Conservation (phyloP, 2,329 filamentous ascomycete species). For the Coniella vitis region DNA sequence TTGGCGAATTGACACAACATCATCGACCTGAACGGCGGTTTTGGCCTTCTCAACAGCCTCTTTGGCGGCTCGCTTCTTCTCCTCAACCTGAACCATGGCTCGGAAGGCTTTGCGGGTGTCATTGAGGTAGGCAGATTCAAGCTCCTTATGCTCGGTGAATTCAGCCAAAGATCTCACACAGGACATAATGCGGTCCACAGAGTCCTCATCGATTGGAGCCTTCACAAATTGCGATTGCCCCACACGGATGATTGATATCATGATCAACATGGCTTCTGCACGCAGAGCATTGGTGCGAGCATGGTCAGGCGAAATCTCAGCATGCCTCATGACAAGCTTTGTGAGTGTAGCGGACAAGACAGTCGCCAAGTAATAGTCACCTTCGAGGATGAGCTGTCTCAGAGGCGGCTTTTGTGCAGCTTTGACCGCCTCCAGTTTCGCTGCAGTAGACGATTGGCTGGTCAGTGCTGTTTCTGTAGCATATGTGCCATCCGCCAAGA, state of each 20-base stretch:
- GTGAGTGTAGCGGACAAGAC: conserved; percentile 94
- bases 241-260: conserved; percentile 97
- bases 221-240: conserved; percentile 99
- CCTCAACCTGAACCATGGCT: conserved; percentile 93
- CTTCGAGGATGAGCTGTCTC: conserved; percentile 89
- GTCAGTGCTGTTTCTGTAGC: conserved; percentile 95
- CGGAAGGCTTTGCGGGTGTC: conserved; percentile 95
- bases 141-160: conserved; percentile 80
- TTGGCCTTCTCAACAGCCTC: conserved; percentile 90
- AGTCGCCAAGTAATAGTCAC: conserved; percentile 92
- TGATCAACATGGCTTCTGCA: conserved; percentile 97
- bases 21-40: conserved; percentile 89
- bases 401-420: conserved; percentile 93
- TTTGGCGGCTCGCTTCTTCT: conserved; percentile 95
- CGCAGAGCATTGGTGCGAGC: conserved; percentile 89
- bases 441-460: conserved; percentile 81
- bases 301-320: conserved; percentile 79
- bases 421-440: conserved; percentile 92
- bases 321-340: conserved; percentile 95
- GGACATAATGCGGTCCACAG: conserved; percentile 96
- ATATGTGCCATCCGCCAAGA: conserved; percentile 94
- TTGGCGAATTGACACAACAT: conserved; percentile 88
- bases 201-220: conserved; percentile 94
- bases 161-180: conserved; percentile 90
- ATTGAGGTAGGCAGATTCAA: conserved; percentile 87